phyloP scores from a whole-genome alignment of 495 filamentous ascomycete genomes.

The Neurospora hispaniola region DNA sequence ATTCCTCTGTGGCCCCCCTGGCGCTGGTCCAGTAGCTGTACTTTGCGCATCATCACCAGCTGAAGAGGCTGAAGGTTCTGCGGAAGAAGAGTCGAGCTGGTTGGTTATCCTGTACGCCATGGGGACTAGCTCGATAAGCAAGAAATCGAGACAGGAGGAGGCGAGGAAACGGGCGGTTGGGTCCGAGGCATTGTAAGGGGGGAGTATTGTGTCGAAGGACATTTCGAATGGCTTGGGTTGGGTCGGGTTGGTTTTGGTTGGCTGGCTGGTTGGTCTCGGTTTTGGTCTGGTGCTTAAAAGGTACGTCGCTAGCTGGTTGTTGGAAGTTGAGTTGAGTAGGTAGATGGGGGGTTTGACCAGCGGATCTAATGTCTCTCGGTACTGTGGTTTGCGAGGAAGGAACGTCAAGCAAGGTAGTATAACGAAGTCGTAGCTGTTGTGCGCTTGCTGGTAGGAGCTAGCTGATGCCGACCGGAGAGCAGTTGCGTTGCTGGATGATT shows the following conservation, averaged over 20 bases:
- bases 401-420: background rate
- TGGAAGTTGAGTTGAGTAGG: background rate
- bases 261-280: background rate
- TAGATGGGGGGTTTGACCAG: background rate
- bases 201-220: constrained; percentile 66
- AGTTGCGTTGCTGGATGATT: background rate
- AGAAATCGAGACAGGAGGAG: constrained; percentile 77
- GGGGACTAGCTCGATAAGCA: constrained; percentile 93
- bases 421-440: background rate
- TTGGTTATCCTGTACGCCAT: constrained; percentile 74
- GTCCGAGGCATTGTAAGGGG: constrained; percentile 63
- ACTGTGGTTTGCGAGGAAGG: background rate
- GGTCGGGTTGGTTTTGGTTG: background rate
- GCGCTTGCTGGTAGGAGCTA: background rate
- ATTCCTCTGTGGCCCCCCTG: background rate
- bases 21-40: background rate
- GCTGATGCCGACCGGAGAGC: background rate
- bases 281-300: background rate
- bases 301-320: background rate
- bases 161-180: constrained; percentile 66
- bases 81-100: constrained; percentile 33
- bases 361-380: background rate
- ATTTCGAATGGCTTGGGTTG: constrained; percentile 28
- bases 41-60: background rate
- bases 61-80: background rate